Evolutionary conservation across 2,329 filamentous ascomycete genomes (phyloP).

Genomic region (Sarocladium oryzae): DNA sequence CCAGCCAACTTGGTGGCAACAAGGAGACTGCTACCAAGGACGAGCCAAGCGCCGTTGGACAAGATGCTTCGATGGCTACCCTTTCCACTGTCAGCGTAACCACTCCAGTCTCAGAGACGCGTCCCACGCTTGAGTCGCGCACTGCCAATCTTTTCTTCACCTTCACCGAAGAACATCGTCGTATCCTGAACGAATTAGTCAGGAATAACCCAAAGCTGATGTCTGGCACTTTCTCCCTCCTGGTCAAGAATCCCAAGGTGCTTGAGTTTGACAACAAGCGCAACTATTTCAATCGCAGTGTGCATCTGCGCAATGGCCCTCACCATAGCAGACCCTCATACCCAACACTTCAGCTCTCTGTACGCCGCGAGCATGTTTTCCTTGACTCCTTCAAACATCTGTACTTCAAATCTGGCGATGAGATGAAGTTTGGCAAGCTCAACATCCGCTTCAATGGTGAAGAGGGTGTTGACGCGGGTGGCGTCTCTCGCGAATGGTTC

Average conservation of each 20-base stretch:
- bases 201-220: slow-evolving; percentile 96
- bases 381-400: slow-evolving; percentile 97
- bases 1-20: too few species aligned
- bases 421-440: slow-evolving; percentile 98
- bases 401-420: slow-evolving; percentile 92
- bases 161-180: slow-evolving; percentile 95
- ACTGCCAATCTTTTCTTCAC: slow-evolving; percentile 93
- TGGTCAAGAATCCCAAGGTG: slow-evolving; percentile 98
- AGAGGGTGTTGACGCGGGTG: slow-evolving; percentile 95
- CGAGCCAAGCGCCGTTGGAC: slow-evolving; percentile 50
- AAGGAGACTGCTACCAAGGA: slow-evolving; percentile 50
- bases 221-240: slow-evolving; percentile 92
- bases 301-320: slow-evolving; percentile 64
- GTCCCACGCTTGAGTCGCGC: slow-evolving; percentile 43
- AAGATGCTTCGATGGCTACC: background rate
- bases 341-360: slow-evolving; percentile 73
- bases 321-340: slow-evolving; percentile 63
- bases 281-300: slow-evolving; percentile 93
- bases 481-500: slow-evolving; percentile 98
- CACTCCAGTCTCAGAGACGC: background rate
- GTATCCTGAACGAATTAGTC: slow-evolving; percentile 95
- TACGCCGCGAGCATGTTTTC: slow-evolving; percentile 94
- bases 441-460: slow-evolving; percentile 97
- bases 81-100: background rate
- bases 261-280: slow-evolving; percentile 99